These are phyloP conservation scores for Pestalotiopsis sp. DNA, from an alignment of 2,329 filamentous ascomycete species.

Conservation along the genomic window DNA sequence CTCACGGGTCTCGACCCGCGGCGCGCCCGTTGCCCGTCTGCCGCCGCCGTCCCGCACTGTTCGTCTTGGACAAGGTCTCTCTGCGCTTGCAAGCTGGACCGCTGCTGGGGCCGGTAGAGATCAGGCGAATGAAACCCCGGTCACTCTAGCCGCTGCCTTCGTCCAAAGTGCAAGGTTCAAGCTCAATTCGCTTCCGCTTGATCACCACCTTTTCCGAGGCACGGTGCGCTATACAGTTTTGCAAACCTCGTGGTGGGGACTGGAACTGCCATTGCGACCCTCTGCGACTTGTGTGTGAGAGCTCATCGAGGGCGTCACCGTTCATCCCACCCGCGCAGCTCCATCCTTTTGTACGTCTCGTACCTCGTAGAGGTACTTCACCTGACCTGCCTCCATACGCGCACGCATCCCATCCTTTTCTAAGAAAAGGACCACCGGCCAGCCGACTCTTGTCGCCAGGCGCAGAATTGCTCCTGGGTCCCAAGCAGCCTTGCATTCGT, in stretches of 20 bases:
- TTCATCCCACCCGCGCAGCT: conserved; percentile 26
- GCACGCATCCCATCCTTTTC: background rate
- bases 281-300: conserved; percentile 23
- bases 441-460: conserved; percentile 24
- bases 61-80: conserved; percentile 11
- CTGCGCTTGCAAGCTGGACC: conserved; percentile 24
- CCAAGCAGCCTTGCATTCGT: conserved; percentile 22
- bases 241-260: conserved; percentile 35
- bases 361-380: conserved; percentile 15
- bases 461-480: conserved; percentile 23
- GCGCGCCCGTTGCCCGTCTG: conserved; percentile 7
- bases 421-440: background rate
- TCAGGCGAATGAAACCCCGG: conserved; percentile 39
- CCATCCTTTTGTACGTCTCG: conserved; percentile 20
- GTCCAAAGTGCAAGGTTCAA: conserved; percentile 38
- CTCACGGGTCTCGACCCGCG: conserved; percentile 8
- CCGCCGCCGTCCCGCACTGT: conserved; percentile 9
- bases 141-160: conserved; percentile 38
- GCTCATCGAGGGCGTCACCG: conserved; percentile 30
- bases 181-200: conserved; percentile 33
- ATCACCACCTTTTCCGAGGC: conserved; percentile 34
- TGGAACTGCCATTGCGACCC: conserved; percentile 32
- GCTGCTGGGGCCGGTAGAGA: conserved; percentile 22
- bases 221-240: conserved; percentile 39
- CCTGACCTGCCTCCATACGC: background rate